phyloP scores from a whole-genome alignment of 2,329 filamentous ascomycete genomes.

The Decorospora gaudefroyi region DNA sequence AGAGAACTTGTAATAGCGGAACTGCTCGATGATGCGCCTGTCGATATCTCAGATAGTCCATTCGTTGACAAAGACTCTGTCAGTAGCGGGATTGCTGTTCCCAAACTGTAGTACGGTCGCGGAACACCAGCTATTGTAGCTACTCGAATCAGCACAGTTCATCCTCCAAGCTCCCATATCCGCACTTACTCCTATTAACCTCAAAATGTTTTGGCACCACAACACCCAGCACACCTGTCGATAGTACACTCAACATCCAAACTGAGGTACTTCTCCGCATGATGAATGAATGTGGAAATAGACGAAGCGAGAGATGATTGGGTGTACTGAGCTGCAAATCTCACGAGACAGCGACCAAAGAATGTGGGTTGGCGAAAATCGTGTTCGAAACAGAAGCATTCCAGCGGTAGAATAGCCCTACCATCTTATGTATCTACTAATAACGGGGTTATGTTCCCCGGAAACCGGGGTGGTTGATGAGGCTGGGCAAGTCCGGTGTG shows the following conservation, averaged over 20 bases:
- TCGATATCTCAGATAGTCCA: slow-evolving; percentile 1
- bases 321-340: slow-evolving; percentile 2
- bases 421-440: slow-evolving; percentile 19
- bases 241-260: slow-evolving; percentile 25
- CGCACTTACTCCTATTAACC: slow-evolving; percentile 19
- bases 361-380: slow-evolving; percentile 11
- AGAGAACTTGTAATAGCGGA: not conserved
- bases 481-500: slow-evolving; percentile 17
- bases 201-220: slow-evolving; percentile 14
- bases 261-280: slow-evolving; percentile 26
- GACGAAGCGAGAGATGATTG: too few species aligned
- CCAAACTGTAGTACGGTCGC: slow-evolving; percentile 21
- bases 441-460: slow-evolving; percentile 9
- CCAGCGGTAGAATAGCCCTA: slow-evolving; percentile 3
- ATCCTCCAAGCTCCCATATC: not conserved
- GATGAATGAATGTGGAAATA: slow-evolving; percentile 10
- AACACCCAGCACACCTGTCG: slow-evolving; percentile 20
- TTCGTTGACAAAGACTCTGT: slow-evolving; percentile 7
- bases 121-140: slow-evolving; percentile 16
- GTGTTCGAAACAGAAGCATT: slow-evolving; percentile 16
- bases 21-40: slow-evolving; percentile 3
- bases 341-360: slow-evolving; percentile 6
- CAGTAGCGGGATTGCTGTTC: not conserved
- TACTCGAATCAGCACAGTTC: slow-evolving; percentile 9
- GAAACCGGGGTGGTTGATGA: slow-evolving; percentile 28